Percentiles rank a stretch among this genome's conserved stretches.
phyloP scores from a whole-genome alignment of 768 basidiomycete genomes.

The Amanita rimosa region DNA sequence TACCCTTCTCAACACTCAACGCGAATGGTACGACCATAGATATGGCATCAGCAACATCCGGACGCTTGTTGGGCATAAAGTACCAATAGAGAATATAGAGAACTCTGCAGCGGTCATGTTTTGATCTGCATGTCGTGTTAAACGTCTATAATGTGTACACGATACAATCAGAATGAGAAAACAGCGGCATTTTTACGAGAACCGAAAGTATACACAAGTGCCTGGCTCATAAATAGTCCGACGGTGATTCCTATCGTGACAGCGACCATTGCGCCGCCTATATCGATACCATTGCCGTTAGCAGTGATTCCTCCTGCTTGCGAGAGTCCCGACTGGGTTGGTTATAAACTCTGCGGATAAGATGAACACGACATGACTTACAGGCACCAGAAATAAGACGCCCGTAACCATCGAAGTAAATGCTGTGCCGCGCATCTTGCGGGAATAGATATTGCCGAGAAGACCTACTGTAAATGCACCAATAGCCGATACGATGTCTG shows the following conservation, averaged over 20 bases:
- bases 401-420: slow-evolving; percentile 90
- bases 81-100: slow-evolving; percentile 81
- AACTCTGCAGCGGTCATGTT: slow-evolving; percentile 87
- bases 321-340: slow-evolving; percentile 62
- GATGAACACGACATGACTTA: slow-evolving; percentile 25
- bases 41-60: slow-evolving; percentile 98
- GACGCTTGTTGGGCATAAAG: slow-evolving; percentile 95
- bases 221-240: slow-evolving; percentile 81
- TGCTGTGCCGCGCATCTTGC: slow-evolving; percentile 75
- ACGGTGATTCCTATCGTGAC: slow-evolving; percentile 88
- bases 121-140: slow-evolving; percentile 24
- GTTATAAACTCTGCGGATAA: background rate
- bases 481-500: slow-evolving; percentile 76
- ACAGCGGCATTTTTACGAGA: slow-evolving; percentile 74
- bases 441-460: slow-evolving; percentile 72
- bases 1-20: background rate
- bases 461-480: slow-evolving; percentile 76
- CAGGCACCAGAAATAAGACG: slow-evolving; percentile 79
- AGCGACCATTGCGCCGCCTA: slow-evolving; percentile 81
- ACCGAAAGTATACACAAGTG: slow-evolving; percentile 81
- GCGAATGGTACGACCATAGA: slow-evolving; percentile 24
- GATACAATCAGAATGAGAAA: slow-evolving; percentile 59
- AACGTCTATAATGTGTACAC: background rate
- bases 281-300: slow-evolving; percentile 72
- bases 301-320: slow-evolving; percentile 80